Conservation (phyloP, 2,329 filamentous ascomycete species). For the Neofusicoccum cordaticola region DNA sequence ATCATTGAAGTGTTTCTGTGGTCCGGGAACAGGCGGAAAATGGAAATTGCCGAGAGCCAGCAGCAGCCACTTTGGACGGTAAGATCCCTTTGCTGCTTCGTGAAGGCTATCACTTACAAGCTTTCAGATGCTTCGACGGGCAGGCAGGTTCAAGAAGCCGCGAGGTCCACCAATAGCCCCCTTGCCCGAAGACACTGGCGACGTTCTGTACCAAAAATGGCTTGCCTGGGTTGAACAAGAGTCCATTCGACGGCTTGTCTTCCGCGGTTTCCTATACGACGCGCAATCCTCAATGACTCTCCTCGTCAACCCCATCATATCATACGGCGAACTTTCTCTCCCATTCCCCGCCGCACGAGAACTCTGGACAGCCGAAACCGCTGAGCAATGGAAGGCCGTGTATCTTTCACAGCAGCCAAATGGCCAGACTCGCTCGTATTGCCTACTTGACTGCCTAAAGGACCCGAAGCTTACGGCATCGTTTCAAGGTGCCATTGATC, state of each 20-base stretch:
- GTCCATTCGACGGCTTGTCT: slow-evolving; percentile 66
- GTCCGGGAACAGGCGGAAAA: slow-evolving; percentile 59
- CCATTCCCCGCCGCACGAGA: slow-evolving; percentile 61
- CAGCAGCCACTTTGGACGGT: slow-evolving; percentile 52
- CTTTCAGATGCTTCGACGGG: slow-evolving; percentile 49
- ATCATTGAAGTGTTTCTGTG: slow-evolving; percentile 55
- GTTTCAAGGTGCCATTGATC: slow-evolving; percentile 54
- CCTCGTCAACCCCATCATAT: slow-evolving; percentile 62
- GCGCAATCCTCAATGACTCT: slow-evolving; percentile 66
- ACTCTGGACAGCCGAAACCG: slow-evolving; percentile 65
- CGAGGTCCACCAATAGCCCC: slow-evolving; percentile 54
- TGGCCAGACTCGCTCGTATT: not conserved
- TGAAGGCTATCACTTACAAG: not conserved
- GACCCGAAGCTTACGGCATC: slow-evolving; percentile 53
- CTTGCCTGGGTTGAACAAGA: slow-evolving; percentile 62
- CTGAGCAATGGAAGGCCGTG: slow-evolving; percentile 62
- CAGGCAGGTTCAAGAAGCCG: slow-evolving; percentile 58
- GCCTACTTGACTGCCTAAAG: slow-evolving; percentile 4
- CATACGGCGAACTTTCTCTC: slow-evolving; percentile 66
- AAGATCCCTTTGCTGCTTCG: not conserved
- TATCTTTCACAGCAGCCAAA: slow-evolving; percentile 46
- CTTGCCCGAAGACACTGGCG: slow-evolving; percentile 53
- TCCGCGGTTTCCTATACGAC: slow-evolving; percentile 64
- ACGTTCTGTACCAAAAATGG: slow-evolving; percentile 64
- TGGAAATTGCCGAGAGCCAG: slow-evolving; percentile 59